Conservation (phyloP, 2,329 filamentous ascomycete species). For the Exophiala viscosa region DNA sequence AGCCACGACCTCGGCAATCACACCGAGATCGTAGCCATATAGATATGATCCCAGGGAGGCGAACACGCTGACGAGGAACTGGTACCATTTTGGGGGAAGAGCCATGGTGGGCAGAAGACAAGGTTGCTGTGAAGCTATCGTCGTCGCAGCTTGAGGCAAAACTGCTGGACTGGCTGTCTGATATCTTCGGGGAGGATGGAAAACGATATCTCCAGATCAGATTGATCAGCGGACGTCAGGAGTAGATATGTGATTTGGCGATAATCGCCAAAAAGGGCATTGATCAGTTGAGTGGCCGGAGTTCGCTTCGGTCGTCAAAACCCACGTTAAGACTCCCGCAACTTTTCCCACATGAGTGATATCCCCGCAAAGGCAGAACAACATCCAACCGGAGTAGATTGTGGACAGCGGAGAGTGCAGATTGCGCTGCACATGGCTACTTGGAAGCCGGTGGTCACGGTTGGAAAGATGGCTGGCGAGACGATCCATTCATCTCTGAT, state of each 20-base stretch:
- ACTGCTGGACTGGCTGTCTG: background rate
- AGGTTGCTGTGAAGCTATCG: background rate
- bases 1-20: slow-evolving; percentile 57
- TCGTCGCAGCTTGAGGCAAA: background rate
- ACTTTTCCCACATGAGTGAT: slow-evolving; percentile 16
- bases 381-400: background rate
- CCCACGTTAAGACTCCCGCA: slow-evolving; percentile 10
- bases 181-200: background rate
- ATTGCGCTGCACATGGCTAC: background rate
- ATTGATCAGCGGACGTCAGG: background rate
- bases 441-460: background rate
- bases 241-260: slow-evolving; percentile 9
- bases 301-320: background rate
- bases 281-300: background rate
- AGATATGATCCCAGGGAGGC: slow-evolving; percentile 57
- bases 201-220: background rate
- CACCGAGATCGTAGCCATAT: slow-evolving; percentile 59
- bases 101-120: slow-evolving; percentile 39
- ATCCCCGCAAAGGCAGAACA: slow-evolving; percentile 1
- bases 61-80: slow-evolving; percentile 58
- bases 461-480: background rate
- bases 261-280: background rate
- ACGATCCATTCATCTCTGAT: background rate
- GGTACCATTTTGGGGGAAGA: slow-evolving; percentile 57
- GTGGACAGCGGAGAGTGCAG: background rate